phyloP scores from a whole-genome alignment of 176 grass and related monocot genomes.

The Coix lacrymajobi region DNA sequence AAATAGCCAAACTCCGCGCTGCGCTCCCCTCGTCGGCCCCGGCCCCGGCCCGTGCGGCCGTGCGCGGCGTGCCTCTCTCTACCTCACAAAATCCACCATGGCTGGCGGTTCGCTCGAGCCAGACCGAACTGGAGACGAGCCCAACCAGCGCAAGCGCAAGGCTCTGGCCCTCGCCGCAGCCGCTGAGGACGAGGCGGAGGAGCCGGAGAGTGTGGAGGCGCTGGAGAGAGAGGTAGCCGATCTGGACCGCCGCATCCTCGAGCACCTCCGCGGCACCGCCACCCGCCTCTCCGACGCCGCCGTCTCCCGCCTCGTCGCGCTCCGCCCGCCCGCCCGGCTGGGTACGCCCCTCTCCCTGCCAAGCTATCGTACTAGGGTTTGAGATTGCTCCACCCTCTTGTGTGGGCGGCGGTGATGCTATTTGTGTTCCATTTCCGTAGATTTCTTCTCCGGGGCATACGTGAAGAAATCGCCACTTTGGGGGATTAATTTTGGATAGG shows the following conservation, averaged over 20 bases:
- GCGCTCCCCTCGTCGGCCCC: not conserved
- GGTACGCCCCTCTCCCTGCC: slow-evolving; percentile 19
- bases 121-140: not conserved
- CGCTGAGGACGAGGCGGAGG: slow-evolving; percentile 14
- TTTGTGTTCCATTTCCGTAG: not conserved
- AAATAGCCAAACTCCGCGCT: not conserved
- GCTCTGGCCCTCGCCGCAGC: not conserved
- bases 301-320: not conserved
- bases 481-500: not conserved
- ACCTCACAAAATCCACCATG: slow-evolving; percentile 22
- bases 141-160: slow-evolving; percentile 48
- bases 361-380: slow-evolving; percentile 27
- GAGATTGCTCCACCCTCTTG: not conserved
- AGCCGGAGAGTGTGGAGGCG: slow-evolving; percentile 20
- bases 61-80: not conserved
- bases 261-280: slow-evolving; percentile 30
- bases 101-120: slow-evolving; percentile 16
- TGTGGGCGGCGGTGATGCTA: not conserved
- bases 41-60: not conserved
- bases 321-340: slow-evolving; percentile 18
- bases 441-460: not conserved
- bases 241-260: slow-evolving; percentile 52
- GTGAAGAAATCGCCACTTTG: not conserved
- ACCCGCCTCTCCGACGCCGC: not conserved
- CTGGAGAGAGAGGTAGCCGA: slow-evolving; percentile 51